These are phyloP conservation scores for Posidonia oceanica DNA, from an alignment of 116 monocot species.

Conservation along the genomic window DNA sequence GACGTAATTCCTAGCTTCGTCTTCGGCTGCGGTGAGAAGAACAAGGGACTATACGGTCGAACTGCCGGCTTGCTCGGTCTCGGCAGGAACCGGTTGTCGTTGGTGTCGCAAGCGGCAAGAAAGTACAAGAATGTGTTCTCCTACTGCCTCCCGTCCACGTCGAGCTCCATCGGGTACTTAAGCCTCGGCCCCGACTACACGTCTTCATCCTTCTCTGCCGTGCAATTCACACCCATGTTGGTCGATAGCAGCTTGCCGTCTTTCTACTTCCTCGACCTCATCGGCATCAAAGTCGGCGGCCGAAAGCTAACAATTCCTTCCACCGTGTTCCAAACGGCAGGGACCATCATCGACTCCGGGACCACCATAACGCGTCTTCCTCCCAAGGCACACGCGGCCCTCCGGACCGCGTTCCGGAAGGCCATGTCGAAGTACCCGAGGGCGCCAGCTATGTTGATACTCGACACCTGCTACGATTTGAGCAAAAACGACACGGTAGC, in stretches of 20 bases:
- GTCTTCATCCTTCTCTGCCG: background rate
- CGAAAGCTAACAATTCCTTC: slow-evolving; percentile 11
- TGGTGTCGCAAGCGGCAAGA: slow-evolving; percentile 29
- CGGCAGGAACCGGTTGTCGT: slow-evolving; percentile 28
- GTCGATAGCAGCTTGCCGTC: slow-evolving; percentile 5
- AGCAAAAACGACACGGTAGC: slow-evolving; percentile 17
- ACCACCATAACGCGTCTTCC: slow-evolving; percentile 61
- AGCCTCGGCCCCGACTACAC: slow-evolving; percentile 14
- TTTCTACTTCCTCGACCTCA: slow-evolving; percentile 43
- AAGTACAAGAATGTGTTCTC: slow-evolving; percentile 38
- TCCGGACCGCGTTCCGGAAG: slow-evolving; percentile 32
- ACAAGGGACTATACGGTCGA: slow-evolving; percentile 39
- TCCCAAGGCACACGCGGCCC: slow-evolving; percentile 31
- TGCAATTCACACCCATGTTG: slow-evolving; percentile 37
- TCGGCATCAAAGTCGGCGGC: slow-evolving; percentile 26
- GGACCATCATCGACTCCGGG: slow-evolving; percentile 61
- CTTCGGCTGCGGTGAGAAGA: slow-evolving; percentile 53
- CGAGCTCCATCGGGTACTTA: slow-evolving; percentile 24
- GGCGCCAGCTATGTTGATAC: slow-evolving; percentile 30
- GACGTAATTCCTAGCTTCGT: slow-evolving; percentile 20
- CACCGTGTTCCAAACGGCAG: slow-evolving; percentile 20
- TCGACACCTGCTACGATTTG: slow-evolving; percentile 67
- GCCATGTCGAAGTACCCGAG: slow-evolving; percentile 34
- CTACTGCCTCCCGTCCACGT: slow-evolving; percentile 48
- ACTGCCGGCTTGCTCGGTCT: slow-evolving; percentile 50